phyloP scores from a whole-genome alignment of 805 yeast genomes.

The Wickerhamiella parazyma region DNA sequence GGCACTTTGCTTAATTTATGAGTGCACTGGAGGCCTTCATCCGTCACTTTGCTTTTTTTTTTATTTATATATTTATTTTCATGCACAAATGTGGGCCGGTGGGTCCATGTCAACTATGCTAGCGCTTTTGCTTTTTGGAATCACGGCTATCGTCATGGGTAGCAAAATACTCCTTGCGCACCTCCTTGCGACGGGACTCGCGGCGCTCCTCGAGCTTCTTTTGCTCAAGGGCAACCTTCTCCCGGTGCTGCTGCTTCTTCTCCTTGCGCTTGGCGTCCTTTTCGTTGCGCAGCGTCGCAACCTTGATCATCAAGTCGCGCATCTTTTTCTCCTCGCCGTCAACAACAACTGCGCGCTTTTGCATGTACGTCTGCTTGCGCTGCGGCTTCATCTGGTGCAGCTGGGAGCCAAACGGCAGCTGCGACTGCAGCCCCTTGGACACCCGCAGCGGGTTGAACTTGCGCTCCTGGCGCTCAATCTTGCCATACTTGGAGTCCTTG shows the following conservation, averaged over 20 bases:
- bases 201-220: slow-evolving; percentile 62
- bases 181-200: slow-evolving; percentile 62
- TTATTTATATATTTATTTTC: neutral
- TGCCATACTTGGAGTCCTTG: slow-evolving; percentile 41
- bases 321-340: slow-evolving; percentile 91
- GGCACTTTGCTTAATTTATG: neutral
- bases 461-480: slow-evolving; percentile 73
- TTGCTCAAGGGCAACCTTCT: slow-evolving; percentile 57
- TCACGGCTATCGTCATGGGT: slow-evolving; percentile 29
- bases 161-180: slow-evolving; percentile 76
- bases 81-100: no score
- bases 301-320: slow-evolving; percentile 73
- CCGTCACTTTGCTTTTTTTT: no score
- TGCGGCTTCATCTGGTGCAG: slow-evolving; percentile 79
- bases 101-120: no score
- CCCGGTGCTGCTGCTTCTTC: slow-evolving; percentile 64
- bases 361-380: slow-evolving; percentile 58
- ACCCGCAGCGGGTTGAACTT: slow-evolving; percentile 79
- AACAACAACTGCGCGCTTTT: slow-evolving; percentile 85
- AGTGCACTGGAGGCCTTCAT: no score
- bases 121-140: slow-evolving; percentile 15
- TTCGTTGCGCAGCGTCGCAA: slow-evolving; percentile 70
- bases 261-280: slow-evolving; percentile 65
- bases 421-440: slow-evolving; percentile 62
- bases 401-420: slow-evolving; percentile 86